Conservation (phyloP, 2,329 filamentous ascomycete species). For the Exophiala lecanii-corni region DNA sequence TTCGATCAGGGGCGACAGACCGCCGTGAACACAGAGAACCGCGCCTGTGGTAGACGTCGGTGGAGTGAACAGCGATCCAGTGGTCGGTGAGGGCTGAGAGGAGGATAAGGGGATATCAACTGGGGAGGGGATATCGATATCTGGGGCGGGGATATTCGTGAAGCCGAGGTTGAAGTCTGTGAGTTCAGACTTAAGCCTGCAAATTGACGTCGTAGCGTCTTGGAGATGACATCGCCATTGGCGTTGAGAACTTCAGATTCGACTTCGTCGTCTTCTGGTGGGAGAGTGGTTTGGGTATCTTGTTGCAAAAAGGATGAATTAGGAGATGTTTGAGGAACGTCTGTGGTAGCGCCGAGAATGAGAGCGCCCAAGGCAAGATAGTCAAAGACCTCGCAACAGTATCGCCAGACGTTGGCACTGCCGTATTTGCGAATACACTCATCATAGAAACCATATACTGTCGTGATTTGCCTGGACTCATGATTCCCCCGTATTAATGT, state of each 20-base stretch:
- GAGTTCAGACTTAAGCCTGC: constrained; percentile 13
- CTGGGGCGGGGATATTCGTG: constrained; percentile 27
- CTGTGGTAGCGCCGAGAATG: constrained; percentile 74
- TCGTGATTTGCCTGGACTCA: constrained; percentile 83
- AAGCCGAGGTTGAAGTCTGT: constrained; percentile 16
- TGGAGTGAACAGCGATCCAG: constrained; percentile 36
- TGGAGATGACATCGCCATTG: constrained; percentile 70
- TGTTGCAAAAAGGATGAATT: constrained; percentile 41
- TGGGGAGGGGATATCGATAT: constrained; percentile 40
- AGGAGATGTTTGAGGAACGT: constrained; percentile 53
- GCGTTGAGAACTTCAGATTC: constrained; percentile 93
- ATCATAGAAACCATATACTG: constrained; percentile 96
- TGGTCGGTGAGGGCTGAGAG: constrained; percentile 77
- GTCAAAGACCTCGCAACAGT: constrained; percentile 97
- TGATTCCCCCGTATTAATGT: constrained; percentile 85
- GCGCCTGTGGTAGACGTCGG: constrained; percentile 61
- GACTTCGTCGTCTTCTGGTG: constrained; percentile 61
- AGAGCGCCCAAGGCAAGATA: constrained; percentile 88
- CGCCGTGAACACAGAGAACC: constrained; percentile 92
- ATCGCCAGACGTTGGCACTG: constrained; percentile 92
- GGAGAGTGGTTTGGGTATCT: constrained; percentile 47
- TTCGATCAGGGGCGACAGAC: constrained; percentile 84
- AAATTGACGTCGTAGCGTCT: constrained; percentile 34
- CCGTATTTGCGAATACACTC: constrained; percentile 95
- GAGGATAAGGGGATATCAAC: constrained; percentile 37